Evolutionary conservation across 768 basidiomycete genomes (phyloP), one percentile per base, ranked within the genome.

Genomic region (Cantharellus anzutake): DNA sequence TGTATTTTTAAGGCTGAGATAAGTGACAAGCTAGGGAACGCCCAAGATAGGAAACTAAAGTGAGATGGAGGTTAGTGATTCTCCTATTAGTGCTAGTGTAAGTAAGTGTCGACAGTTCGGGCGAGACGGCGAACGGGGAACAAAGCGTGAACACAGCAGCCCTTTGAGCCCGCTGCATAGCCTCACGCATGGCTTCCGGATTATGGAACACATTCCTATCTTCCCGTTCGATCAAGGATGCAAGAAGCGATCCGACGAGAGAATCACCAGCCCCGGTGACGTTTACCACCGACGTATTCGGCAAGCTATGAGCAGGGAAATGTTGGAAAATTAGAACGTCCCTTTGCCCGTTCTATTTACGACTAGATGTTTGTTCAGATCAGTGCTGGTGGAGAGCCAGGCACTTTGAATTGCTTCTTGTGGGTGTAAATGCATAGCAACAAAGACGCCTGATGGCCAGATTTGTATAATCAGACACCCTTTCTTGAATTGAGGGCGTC

Each of bases 211-310:
- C 67, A 34, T 68, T 64, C 5, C 74, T 20, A 40, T 29, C 37
- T 11, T 57, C 57, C 14, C 20, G 16, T 4, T 20, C 29, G 16
- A 60, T 20, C 5, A 60, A 4, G 14, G 59, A 60, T 14, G 51
- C 59, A 14, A 93, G 69, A 39, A 96, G 66, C 1, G 84, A 80
- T 3, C 92, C 93, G 1, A 87, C 91, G 35, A 96, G 78, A 2
- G 87, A 83, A 70, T 97, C 93, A 0, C 93, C 93, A 0, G 88
- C 92, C 1, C 94, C 94, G 0, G 93, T 97, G 4, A 89, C 87
- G 64, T 83, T 92, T 29, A 83, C 71, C 65, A 16, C 68, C 67
- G 3, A 79, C 64, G 2, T 61, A 66, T 5, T 78, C 70, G 14
- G 73, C 62, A 1, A 69, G 67, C 14, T 76, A n/a, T n/a, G 64